Base-by-base conservation (phyloP, 495 filamentous ascomycete genomes). In the Cercophora sp. region DNA sequence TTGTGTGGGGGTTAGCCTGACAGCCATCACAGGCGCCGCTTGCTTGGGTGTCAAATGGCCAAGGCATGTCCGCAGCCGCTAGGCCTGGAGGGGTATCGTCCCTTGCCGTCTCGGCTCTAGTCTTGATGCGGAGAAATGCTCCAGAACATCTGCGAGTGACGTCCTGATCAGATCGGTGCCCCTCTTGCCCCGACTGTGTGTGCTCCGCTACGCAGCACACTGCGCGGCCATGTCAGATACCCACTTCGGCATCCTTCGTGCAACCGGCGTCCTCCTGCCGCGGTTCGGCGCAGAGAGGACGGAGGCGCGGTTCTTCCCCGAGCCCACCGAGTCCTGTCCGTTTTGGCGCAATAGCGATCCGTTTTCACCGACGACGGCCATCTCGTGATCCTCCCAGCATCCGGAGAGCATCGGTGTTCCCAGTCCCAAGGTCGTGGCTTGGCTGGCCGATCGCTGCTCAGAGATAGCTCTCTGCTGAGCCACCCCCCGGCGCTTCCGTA, bases 1-100 rank as follows among this genome's bases (percentile, higher is more conserved):
- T 55, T 62, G 67, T 68, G 67, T 70, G 67, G 67, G 67, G 67
- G 67, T 70, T 68, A 65, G 58, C 58, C 25, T 52, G 53, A 54
- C 55, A 41, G 26, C 31, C 32, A 22, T 34, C 23, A 51, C 54
- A 59, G 53, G 56, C 44, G 46, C 55, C 43, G 26, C 49, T 40
- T 56, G 47, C 40, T 47, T 43, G 52, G 44, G 41, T 42, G 48
- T 16, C 18, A 47, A 49, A 31, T 35, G 52, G 43, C 47, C 49
- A 54, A 57, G 52, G 32, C 44, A 53, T 19, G 13, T 34, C 39
- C 37, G 51, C 47, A 53, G 13, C 24, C 41, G 32, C 48, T 57
- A 56, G 45, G 48, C 49, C 43, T 31, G 51, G 29, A 36, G 45
- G 56, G 54, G 35, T 51, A 50, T 59, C 32, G 27, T 51, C 47